A percentile compares a stretch with the other conserved stretches of the same genome.
Evolutionary conservation across 2,329 filamentous ascomycete genomes (phyloP).

Genomic region (Mollisia scopiformis): DNA sequence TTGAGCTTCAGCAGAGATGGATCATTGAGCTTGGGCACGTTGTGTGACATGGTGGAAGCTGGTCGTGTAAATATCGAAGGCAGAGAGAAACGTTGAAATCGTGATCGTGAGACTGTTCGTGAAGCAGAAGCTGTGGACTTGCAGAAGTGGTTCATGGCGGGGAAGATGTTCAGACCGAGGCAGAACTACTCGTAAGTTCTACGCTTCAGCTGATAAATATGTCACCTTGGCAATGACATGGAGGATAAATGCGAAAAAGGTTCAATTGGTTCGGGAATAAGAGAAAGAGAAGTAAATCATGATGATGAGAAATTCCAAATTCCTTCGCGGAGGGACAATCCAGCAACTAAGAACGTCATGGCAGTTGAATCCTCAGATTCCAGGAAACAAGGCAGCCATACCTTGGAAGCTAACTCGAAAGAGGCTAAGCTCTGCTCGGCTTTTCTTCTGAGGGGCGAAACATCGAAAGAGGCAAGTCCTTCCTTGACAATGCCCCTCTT

Average conservation of each 20-base stretch:
- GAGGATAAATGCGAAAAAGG: neutral
- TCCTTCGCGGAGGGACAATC: neutral
- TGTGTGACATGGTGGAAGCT: slow-evolving; percentile 34
- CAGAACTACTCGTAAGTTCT: neutral
- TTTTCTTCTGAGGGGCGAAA: neutral
- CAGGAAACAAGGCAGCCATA: neutral
- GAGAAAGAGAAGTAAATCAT: neutral
- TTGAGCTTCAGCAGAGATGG: slow-evolving; percentile 82
- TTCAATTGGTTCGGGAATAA: neutral
- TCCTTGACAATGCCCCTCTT: neutral
- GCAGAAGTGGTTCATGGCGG: slow-evolving; percentile 30
- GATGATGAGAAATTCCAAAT: neutral
- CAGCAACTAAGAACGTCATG: neutral
- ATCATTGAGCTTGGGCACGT: slow-evolving; percentile 67
- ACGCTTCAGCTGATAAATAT: neutral
- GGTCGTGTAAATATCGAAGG: slow-evolving; percentile 25
- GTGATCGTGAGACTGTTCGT: slow-evolving; percentile 25
- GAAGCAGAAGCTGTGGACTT: slow-evolving; percentile 25
- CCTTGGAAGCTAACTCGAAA: neutral
- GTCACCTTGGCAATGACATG: neutral
- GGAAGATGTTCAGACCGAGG: neutral
- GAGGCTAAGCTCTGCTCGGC: neutral
- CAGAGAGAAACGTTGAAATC: slow-evolving; percentile 30
- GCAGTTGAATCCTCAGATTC: neutral
- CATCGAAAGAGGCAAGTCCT: neutral